These are phyloP conservation scores for Phylloporus rhodoxanthus DNA, from an alignment of 768 basidiomycete genomes.

Conservation along the genomic window DNA sequence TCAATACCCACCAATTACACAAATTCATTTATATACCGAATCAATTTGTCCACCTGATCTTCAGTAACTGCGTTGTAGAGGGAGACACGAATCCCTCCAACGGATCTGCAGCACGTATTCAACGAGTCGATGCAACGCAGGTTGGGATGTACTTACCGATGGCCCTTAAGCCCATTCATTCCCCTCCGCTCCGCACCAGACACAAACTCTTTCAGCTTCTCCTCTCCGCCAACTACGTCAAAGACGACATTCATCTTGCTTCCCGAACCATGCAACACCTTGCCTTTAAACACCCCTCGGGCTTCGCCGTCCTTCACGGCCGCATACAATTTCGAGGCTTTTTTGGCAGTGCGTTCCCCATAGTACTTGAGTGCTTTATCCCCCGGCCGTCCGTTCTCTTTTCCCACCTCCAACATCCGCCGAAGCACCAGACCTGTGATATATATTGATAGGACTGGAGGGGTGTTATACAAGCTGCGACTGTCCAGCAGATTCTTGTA, in stretches of 20 bases:
- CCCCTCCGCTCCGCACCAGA: constrained; percentile 72
- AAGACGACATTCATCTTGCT: constrained; percentile 98
- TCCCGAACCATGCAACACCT: constrained; percentile 67
- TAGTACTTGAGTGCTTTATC: constrained; percentile 64
- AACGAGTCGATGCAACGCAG: background rate
- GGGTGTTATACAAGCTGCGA: constrained; percentile 86
- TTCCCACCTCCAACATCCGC: constrained; percentile 44
- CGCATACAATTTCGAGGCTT: constrained; percentile 72
- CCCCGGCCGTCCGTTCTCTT: constrained; percentile 10
- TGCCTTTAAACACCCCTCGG: constrained; percentile 62
- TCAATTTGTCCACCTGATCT: constrained; percentile 57
- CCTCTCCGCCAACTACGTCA: constrained; percentile 67
- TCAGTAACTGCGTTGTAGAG: constrained; percentile 87
- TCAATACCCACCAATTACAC: background rate
- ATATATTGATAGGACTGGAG: constrained; percentile 87
- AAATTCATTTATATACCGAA: constrained; percentile 60
- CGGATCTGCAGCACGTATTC: constrained; percentile 36
- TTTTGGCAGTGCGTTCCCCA: constrained; percentile 59
- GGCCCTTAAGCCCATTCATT: constrained; percentile 87
- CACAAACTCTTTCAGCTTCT: constrained; percentile 67
- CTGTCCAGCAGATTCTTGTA: constrained; percentile 80
- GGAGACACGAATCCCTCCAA: constrained; percentile 73
- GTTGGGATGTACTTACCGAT: constrained; percentile 55
- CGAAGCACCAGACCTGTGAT: constrained; percentile 80
- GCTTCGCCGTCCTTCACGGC: constrained; percentile 65